Percentiles rank a stretch among this genome's conserved stretches.
phyloP scores from a whole-genome alignment of 306 rosid species.

The Casuarina equisetifolia region DNA sequence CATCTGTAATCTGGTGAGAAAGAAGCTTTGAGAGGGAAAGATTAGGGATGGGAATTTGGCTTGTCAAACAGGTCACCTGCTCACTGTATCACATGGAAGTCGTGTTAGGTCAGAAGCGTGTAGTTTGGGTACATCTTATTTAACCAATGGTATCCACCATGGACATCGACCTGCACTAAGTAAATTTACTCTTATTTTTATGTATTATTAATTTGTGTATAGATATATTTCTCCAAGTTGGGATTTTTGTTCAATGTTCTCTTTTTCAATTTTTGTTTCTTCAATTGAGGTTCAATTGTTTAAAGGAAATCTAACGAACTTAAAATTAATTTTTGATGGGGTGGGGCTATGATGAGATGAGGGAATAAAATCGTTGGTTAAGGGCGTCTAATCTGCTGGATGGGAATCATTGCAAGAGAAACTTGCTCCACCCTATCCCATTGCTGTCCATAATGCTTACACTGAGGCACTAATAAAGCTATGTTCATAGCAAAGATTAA shows the following conservation, averaged over 20 bases:
- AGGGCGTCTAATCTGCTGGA: background rate
- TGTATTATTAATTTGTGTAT: background rate
- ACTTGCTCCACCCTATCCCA: background rate
- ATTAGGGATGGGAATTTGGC: background rate
- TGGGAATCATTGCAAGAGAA: background rate
- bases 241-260: background rate
- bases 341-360: background rate
- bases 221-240: background rate
- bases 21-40: background rate
- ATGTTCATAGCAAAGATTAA: background rate
- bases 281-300: no score
- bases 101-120: background rate
- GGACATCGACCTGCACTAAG: background rate
- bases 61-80: background rate
- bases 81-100: background rate
- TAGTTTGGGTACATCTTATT: background rate
- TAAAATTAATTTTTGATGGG: background rate
- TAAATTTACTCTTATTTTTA: background rate
- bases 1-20: background rate
- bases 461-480: background rate
- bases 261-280: background rate
- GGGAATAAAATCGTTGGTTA: background rate
- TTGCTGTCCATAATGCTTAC: background rate
- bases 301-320: background rate
- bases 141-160: background rate